phyloP scores from a whole-genome alignment of 2,329 filamentous ascomycete species.

The Arthrocladium fulminans region DNA sequence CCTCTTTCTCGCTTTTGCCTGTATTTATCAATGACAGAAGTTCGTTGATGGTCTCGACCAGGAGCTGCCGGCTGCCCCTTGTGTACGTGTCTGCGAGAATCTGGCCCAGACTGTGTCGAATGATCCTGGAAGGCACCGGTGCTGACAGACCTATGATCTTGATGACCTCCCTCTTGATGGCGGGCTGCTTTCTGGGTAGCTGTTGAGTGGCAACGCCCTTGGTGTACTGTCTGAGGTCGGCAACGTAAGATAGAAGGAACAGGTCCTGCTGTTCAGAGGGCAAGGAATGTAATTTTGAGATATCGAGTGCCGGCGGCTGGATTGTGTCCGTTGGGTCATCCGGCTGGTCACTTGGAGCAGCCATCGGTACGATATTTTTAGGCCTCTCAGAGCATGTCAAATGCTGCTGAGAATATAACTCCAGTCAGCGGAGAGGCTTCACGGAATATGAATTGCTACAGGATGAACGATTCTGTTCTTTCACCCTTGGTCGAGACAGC shows the following conservation, averaged over 20 bases:
- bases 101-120: slow-evolving; percentile 78
- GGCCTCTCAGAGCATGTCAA: background rate
- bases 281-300: slow-evolving; percentile 78
- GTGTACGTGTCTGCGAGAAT: slow-evolving; percentile 75
- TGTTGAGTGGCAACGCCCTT: slow-evolving; percentile 64
- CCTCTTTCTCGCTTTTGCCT: slow-evolving; percentile 69
- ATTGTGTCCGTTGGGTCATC: background rate
- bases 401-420: background rate
- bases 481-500: background rate
- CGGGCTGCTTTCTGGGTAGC: slow-evolving; percentile 79
- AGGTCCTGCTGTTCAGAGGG: slow-evolving; percentile 93
- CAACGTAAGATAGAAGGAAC: slow-evolving; percentile 81
- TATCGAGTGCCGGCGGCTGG: slow-evolving; percentile 59
- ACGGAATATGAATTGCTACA: background rate
- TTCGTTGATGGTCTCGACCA: slow-evolving; percentile 93
- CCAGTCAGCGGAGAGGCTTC: background rate
- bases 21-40: slow-evolving; percentile 62
- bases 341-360: background rate
- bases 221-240: slow-evolving; percentile 73
- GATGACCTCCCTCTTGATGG: slow-evolving; percentile 86
- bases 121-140: slow-evolving; percentile 75
- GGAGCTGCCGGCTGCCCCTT: slow-evolving; percentile 77
- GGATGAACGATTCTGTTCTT: background rate
- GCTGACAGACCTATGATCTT: slow-evolving; percentile 77
- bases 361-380: background rate